Evolutionary conservation across 768 basidiomycete species (phyloP), one percentile per base, ranked within the genome.

Genomic region (Lactifluus pinguis): DNA sequence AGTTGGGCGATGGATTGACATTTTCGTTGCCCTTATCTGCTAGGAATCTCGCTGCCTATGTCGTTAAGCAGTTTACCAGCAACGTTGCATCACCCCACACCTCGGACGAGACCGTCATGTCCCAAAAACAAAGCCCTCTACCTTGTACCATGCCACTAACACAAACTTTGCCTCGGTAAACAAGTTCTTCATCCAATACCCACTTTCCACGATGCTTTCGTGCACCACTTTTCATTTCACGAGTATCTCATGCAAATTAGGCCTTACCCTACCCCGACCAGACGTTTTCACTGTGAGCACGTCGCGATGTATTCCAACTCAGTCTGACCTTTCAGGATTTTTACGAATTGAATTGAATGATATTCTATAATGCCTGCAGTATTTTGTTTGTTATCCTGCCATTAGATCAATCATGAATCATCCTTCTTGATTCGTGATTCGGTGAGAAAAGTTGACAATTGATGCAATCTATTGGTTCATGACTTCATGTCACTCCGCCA

Each of bases 11-110:
- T 34, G 3, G 32, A 9, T 9, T 34, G 32, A 34, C 9, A 34
- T 34, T 34, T 34, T 34, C 4, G 32, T 34, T 34, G 32, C 32
- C 32, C 6, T 32, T 66, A 92, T 88, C 77, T 91, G 77, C 82
- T 38, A 89, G 89, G 4, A 79, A 25, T 25, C 25, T 25, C 25
- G 25, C 2, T 25, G 1, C 25, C 25, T 25, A 25, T 25, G 25
- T 25, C 25, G 25, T 25, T 25, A 25, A 25, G 25, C 25, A 25
- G 5, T 44, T 5, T 2, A 15, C 41, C 11, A 38, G 36, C 36
- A 47, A 19, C 48, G 13, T 49, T 14, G 39, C 10, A 14, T 44
- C 14, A 6, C 7, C 17, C 54, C 19, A 44, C 49, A 38, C 55
- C 53, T 60, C 49, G 48, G 53, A 25, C 2, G 25, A 60, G 25